Evolutionary conservation across 2,329 filamentous ascomycete genomes (phyloP), one percentile per base, ranked within the genome.

Genomic region (Neonectria neomacrospora): DNA sequence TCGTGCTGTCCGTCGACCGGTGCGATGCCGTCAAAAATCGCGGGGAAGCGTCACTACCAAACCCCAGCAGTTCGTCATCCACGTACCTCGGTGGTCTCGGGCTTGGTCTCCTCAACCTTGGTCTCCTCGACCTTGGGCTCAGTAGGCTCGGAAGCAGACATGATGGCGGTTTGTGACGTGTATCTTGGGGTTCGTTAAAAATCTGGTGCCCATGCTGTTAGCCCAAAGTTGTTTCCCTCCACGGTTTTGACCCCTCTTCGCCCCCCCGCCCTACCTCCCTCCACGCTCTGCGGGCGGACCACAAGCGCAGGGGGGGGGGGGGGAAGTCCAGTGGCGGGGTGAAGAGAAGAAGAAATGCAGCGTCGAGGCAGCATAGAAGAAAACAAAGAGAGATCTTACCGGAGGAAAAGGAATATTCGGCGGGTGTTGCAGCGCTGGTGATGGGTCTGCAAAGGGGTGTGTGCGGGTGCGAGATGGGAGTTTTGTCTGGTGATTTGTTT

Each of bases 61-160:
- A 22, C 26, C 47, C 11, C 16, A 28, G n/a, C 47, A 41, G 32
- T 32, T 50, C 39, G 14, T 42, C 44, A 30, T 60, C 44, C 52
- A 53, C 66, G 63, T 74, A 75, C 73, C 73, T 74, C 69, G 62
- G 67, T 63, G 66, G 70, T 68, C 68, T 72, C 74, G 58, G 69
- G 64, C 71, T 73, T 72, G 59, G 65, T 71, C 69, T 73, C 74
- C 66, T 68, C 67, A 54, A 66, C 64, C 74, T 75, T 80, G 47
- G 67, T 68, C 68, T 70, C 73, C 64, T 75, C 81, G 77, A 82
- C 81, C 84, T 86, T 86, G 73, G 84, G 81, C 73, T 87, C 85
- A 71, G 82, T 81, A 69, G 80, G 80, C 71, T 85, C 82, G 69
- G 80, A 75, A 65, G 81, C 76, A 78, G 80, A 84, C 83, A 85